These are phyloP conservation scores for Aspergillus spinulosporus DNA, from an alignment of 2,329 filamentous ascomycete species.

Conservation along the genomic window DNA sequence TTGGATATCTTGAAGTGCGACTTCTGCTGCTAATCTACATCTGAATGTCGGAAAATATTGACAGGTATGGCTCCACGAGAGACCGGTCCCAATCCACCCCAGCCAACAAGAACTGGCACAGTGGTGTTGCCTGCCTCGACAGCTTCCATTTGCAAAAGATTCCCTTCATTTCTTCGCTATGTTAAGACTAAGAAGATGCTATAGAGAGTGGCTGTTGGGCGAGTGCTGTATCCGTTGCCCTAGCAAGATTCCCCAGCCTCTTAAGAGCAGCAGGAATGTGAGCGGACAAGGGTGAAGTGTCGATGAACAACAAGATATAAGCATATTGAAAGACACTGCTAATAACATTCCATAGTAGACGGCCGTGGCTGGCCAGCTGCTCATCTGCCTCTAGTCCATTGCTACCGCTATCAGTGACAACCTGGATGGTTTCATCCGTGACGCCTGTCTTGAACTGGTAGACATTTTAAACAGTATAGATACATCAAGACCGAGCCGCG, in stretches of 20 bases:
- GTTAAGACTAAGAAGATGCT: conserved; percentile 30
- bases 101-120: conserved; percentile 22
- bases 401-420: conserved; percentile 28
- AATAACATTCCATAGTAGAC: conserved; percentile 34
- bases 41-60: background rate
- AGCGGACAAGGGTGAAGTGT: conserved; percentile 23
- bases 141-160: conserved; percentile 30
- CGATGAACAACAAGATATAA: conserved; percentile 32
- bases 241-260: conserved; percentile 29
- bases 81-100: conserved; percentile 34
- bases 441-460: conserved; percentile 31
- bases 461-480: conserved; percentile 11
- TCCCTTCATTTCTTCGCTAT: conserved; percentile 32
- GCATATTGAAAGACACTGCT: conserved; percentile 36
- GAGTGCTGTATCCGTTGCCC: conserved; percentile 27
- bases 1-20: no score
- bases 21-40: no score
- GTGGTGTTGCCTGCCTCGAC: conserved; percentile 27
- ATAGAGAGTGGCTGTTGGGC: conserved; percentile 33
- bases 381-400: conserved; percentile 26
- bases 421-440: conserved; percentile 24
- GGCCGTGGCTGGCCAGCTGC: conserved; percentile 26
- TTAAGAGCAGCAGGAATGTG: conserved; percentile 29
- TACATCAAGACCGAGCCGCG: background rate
- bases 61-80: conserved; percentile 32